phyloP scores from a whole-genome alignment of 2,329 filamentous ascomycete genomes.

The Sordariomycetes sp. region DNA sequence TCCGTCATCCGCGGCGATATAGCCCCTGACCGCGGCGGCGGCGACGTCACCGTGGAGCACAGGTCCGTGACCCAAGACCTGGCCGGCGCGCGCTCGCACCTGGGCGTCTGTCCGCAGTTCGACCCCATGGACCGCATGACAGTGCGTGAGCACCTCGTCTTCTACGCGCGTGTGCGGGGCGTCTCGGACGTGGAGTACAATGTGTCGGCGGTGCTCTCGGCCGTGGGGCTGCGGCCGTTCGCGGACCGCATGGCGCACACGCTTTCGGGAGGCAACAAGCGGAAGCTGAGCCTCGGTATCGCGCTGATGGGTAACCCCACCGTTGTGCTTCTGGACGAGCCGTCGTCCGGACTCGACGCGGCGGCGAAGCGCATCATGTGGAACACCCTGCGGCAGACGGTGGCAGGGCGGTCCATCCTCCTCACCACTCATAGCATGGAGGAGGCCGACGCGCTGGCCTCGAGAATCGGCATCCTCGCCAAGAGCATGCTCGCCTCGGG shows the following conservation, averaged over 20 bases:
- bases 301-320: slow-evolving; percentile 87
- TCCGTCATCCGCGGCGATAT: slow-evolving; percentile 84
- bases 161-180: slow-evolving; percentile 79
- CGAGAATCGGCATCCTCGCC: slow-evolving; percentile 76
- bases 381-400: slow-evolving; percentile 66
- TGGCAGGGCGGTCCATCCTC: slow-evolving; percentile 68
- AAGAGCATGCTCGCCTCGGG: slow-evolving; percentile 78
- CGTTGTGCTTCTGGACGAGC: slow-evolving; percentile 82
- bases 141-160: slow-evolving; percentile 72
- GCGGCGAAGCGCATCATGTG: slow-evolving; percentile 90
- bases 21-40: slow-evolving; percentile 60
- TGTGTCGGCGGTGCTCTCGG: slow-evolving; percentile 65
- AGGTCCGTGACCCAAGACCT: slow-evolving; percentile 64
- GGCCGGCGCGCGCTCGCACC: slow-evolving; percentile 59
- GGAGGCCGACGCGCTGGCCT: slow-evolving; percentile 81
- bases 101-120: slow-evolving; percentile 88
- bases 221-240: slow-evolving; percentile 68
- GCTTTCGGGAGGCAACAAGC: slow-evolving; percentile 82
- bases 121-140: slow-evolving; percentile 89
- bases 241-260: slow-evolving; percentile 64
- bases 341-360: slow-evolving; percentile 79
- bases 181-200: slow-evolving; percentile 67
- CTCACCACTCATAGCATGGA: slow-evolving; percentile 94
- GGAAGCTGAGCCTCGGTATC: slow-evolving; percentile 83
- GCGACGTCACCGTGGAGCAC: slow-evolving; percentile 72